A percentile compares a stretch with the other conserved stretches of the same genome.
phyloP scores from a whole-genome alignment of 23 red algal species.

The Cyanidioschyzon merolae region DNA sequence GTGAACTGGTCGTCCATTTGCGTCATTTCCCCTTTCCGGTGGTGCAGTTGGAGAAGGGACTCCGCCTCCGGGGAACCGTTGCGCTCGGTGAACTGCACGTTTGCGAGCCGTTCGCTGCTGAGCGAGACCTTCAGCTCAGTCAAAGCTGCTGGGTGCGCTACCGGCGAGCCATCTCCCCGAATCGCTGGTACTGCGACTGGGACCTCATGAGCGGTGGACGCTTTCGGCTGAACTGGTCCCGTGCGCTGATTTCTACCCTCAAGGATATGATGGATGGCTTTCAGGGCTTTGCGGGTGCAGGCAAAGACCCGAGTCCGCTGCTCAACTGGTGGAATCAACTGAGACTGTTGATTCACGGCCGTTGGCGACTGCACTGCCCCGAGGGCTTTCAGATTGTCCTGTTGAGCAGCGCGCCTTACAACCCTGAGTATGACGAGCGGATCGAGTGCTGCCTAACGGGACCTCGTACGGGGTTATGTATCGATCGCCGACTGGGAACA shows the following conservation, averaged over 20 bases:
- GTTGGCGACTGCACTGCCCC: not conserved
- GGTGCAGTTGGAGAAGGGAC: not conserved
- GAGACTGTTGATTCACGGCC: not conserved
- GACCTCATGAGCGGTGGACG: not conserved
- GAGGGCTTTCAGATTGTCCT: not conserved
- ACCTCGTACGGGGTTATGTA: not conserved
- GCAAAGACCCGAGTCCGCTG: conserved; percentile 16
- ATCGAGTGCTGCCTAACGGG: not conserved
- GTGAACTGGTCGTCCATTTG: not conserved
- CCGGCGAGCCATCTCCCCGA: not conserved
- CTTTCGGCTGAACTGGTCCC: not conserved
- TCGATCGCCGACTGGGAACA: not conserved
- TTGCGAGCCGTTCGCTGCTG: not conserved
- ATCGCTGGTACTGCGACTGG: conserved; percentile 2
- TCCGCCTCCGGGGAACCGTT: not conserved
- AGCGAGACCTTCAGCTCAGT: conserved; percentile 5
- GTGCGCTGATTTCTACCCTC: not conserved
- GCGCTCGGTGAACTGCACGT: not conserved
- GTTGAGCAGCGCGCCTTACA: not conserved
- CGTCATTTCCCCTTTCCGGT: conserved; percentile 1
- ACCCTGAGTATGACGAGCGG: not conserved
- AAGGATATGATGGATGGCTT: conserved; percentile 8
- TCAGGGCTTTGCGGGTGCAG: conserved; percentile 7
- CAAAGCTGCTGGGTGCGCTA: not conserved
- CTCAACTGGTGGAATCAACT: conserved; percentile 22